Conservation (phyloP, 352 stramenopile genomes). For the Globisporangium mamillatum region DNA sequence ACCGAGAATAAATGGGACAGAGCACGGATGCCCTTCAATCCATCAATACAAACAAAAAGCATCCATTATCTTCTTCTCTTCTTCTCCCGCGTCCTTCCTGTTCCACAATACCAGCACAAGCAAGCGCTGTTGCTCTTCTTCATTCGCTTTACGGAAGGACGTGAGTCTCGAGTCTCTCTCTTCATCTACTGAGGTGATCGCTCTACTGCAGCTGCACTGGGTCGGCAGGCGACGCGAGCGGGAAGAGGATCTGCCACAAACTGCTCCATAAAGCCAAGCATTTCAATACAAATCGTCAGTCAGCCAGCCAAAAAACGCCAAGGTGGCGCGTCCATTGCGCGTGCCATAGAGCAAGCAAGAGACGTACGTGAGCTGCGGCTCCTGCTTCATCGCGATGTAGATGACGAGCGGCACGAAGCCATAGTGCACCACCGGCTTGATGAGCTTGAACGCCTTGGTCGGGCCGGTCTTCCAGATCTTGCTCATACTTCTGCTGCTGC, state of each 20-base stretch:
- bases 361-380: constrained; percentile 67
- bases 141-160: neutral
- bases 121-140: neutral
- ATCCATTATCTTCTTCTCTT: constrained; percentile 3
- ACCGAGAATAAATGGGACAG: neutral
- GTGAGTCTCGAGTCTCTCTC: neutral
- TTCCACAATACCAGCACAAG: neutral
- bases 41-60: constrained; percentile 10
- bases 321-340: neutral
- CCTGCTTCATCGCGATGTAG: constrained; percentile 78
- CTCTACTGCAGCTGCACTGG: constrained; percentile 40
- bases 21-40: too few relatives aligned
- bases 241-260: constrained; percentile 73
- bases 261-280: constrained; percentile 20
- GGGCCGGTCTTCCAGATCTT: constrained; percentile 80
- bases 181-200: neutral
- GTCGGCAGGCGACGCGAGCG: constrained; percentile 62
- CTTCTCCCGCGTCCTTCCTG: neutral
- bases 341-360: neutral
- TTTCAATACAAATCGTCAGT: constrained; percentile 6
- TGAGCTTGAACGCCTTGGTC: constrained; percentile 72
- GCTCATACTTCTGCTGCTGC: constrained; percentile 31
- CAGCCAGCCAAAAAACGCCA: neutral
- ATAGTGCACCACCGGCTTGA: constrained; percentile 84
- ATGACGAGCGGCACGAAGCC: constrained; percentile 81